Percentiles rank a stretch among this genome's conserved stretches.
These are phyloP conservation scores for Afroboletus lepidellus DNA, from an alignment of 1,284 basidiomycete species.

Conservation along the genomic window DNA sequence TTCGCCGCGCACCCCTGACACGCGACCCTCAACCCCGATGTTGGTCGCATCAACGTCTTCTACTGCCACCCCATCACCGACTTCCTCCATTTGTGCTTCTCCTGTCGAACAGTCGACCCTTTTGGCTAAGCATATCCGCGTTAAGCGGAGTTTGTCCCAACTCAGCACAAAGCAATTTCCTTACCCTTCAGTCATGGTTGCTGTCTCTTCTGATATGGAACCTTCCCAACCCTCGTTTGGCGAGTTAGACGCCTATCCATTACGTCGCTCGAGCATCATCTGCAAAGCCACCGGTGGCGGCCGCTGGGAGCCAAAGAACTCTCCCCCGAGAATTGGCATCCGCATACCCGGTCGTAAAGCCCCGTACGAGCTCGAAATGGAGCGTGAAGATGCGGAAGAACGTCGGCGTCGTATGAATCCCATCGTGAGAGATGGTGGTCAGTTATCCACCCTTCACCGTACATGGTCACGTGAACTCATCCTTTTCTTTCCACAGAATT, in stretches of 20 bases:
- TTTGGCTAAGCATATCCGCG: constrained; percentile 21
- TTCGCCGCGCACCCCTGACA: constrained; percentile 44
- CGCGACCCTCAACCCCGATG: constrained; percentile 34
- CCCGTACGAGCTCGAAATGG: constrained; percentile 63
- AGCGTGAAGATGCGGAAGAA: constrained; percentile 56
- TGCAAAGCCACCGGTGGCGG: constrained; percentile 76
- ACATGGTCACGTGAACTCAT: constrained; percentile 9
- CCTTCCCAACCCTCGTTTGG: constrained; percentile 47
- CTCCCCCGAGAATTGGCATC: constrained; percentile 44
- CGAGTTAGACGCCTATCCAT: constrained; percentile 67
- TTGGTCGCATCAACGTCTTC: constrained; percentile 31
- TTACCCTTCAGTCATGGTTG: constrained; percentile 39
- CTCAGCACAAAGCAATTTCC: constrained; percentile 29
- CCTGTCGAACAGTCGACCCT: constrained; percentile 32
- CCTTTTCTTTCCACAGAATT: constrained; percentile 40
- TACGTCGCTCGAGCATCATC: constrained; percentile 57
- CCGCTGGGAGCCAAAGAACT: constrained; percentile 67
- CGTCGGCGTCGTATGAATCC: constrained; percentile 51
- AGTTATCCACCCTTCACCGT: constrained; percentile 14
- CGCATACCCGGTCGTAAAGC: constrained; percentile 63
- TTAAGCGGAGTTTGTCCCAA: constrained; percentile 33
- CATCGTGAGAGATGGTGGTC: constrained; percentile 60
- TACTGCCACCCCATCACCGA: constrained; percentile 33
- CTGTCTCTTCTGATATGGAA: constrained; percentile 28
- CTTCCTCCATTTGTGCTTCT: constrained; percentile 37